These are phyloP conservation scores for Sordariomycetes sp. DNA, from an alignment of 2,329 filamentous ascomycete species.

Conservation along the genomic window DNA sequence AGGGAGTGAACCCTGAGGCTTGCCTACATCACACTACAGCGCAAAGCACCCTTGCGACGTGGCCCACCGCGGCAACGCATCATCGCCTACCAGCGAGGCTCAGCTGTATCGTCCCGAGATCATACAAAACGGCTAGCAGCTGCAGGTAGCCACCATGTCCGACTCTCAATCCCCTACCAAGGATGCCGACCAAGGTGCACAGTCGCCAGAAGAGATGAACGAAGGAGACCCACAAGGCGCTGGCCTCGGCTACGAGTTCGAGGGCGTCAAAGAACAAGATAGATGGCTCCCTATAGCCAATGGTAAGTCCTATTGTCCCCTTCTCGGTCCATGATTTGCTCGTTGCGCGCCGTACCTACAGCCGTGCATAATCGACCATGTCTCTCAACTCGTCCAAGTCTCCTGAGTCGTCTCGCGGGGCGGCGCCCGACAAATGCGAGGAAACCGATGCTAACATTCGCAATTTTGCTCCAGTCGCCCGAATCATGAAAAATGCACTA, in stretches of 20 bases:
- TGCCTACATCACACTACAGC: too few relatives aligned
- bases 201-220: conserved; percentile 96
- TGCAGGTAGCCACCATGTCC: conserved; percentile 83
- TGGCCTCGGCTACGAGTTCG: conserved; percentile 78
- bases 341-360: conserved; percentile 15
- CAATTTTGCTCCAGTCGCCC: conserved; percentile 90
- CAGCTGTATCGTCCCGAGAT: conserved; percentile 45
- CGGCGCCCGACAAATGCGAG: conserved; percentile 39
- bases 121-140: conserved; percentile 41
- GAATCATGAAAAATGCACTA: conserved; percentile 97
- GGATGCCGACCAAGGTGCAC: conserved; percentile 87
- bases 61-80: conserved; percentile 48
- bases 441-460: conserved; percentile 84
- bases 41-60: conserved; percentile 37
- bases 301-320: conserved; percentile 60
- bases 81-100: conserved; percentile 32
- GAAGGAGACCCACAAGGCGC: conserved; percentile 71
- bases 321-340: conserved; percentile 35
- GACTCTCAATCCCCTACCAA: conserved; percentile 82
- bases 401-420: conserved; percentile 36
- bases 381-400: conserved; percentile 48
- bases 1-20: background rate
- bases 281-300: conserved; percentile 99
- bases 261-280: conserved; percentile 95
- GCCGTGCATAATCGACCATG: conserved; percentile 28